Evolutionary conservation across 164 flowering plant genomes (phyloP), one percentile per base, ranked within the genome.

Genomic region (Liriodendron chinense): DNA sequence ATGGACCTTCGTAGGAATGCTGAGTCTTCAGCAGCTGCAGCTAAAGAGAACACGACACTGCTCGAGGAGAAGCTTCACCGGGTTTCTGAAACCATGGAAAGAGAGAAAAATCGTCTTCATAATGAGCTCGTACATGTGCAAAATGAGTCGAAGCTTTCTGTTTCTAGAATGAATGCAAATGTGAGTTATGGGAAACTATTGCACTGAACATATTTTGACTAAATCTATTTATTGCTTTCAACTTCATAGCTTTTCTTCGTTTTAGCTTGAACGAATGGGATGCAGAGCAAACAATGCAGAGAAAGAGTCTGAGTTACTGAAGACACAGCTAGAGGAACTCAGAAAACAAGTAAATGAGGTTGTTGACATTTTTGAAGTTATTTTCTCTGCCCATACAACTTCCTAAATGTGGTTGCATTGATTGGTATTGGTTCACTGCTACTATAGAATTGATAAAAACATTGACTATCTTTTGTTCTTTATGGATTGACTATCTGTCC

Each of bases 231-330:
- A 12, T 53, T 53, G 59, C 16, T 61, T 12, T 64, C 62, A 18
- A 47, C 14, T 72, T 64, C 13, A 8, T 23, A 6, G 47, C 13
- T 76, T 72, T 74, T 65, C 50, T 43, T 68, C 53, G 18, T 73
- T 83, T 75, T 82, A 96, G 99, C 91, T 91, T 79, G 97, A 94
- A 79, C 83, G 79, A 73, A 85, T 89, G 92, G 91, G 87, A 80
- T 91, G 85, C 80, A 89, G 87, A 86, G 97, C 96, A 72, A 81
- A 34, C 6, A 87, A 84, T 86, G 94, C 98, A 20, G 97, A 92
- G 83, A 82, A 81, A 75, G 94, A 96, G 79, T 84, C 93, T 43
- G 87, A 80, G 73, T 75, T 90, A 53, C 79, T 94, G 69, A 89
- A 83, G 81, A 79, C 79, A 76, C 93, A 90, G 84, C 79, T 91